A percentile compares a stretch with the other conserved stretches of the same genome.
These are phyloP conservation scores for Chrysanthemum lavandulifolium DNA, from an alignment of 129 eudicot genomes.

Conservation along the genomic window DNA sequence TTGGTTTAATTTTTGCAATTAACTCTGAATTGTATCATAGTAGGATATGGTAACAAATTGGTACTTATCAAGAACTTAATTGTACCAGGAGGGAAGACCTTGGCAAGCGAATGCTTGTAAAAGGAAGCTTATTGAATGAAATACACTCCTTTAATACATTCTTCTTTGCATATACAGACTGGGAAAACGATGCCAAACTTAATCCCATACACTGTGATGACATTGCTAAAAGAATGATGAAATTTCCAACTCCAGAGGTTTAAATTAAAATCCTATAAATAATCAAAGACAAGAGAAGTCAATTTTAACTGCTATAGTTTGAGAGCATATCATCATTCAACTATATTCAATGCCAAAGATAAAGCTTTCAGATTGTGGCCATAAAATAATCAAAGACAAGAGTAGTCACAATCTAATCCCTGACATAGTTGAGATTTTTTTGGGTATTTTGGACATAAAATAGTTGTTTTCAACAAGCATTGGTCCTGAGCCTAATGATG, in stretches of 20 bases:
- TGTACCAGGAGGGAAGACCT: conserved; percentile 16
- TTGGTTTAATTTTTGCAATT: too few relatives aligned
- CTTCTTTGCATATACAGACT: conserved; percentile 23
- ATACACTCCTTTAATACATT: conserved; percentile 13
- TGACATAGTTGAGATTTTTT: background rate
- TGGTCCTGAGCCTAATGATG: background rate
- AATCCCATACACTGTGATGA: conserved; percentile 25
- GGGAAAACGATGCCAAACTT: conserved; percentile 21
- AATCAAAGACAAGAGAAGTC: background rate
- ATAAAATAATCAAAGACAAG: too few relatives aligned
- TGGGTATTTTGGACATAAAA: too few relatives aligned
- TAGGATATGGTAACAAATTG: background rate
- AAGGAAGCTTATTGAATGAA: conserved; percentile 19
- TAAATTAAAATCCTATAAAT: conserved; percentile 13
- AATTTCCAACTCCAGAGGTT: conserved; percentile 11
- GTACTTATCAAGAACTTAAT: conserved; percentile 10
- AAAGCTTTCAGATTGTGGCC: background rate
- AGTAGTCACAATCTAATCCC: background rate
- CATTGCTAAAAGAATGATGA: conserved; percentile 20
- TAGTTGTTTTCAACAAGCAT: too few relatives aligned
- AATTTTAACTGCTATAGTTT: background rate
- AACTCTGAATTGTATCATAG: too few relatives aligned
- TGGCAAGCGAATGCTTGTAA: conserved; percentile 21
- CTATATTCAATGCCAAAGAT: background rate
- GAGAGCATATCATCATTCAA: background rate